phyloP scores from a whole-genome alignment of 176 grass and related monocot genomes.

The Dendrocalamus sinicus region DNA sequence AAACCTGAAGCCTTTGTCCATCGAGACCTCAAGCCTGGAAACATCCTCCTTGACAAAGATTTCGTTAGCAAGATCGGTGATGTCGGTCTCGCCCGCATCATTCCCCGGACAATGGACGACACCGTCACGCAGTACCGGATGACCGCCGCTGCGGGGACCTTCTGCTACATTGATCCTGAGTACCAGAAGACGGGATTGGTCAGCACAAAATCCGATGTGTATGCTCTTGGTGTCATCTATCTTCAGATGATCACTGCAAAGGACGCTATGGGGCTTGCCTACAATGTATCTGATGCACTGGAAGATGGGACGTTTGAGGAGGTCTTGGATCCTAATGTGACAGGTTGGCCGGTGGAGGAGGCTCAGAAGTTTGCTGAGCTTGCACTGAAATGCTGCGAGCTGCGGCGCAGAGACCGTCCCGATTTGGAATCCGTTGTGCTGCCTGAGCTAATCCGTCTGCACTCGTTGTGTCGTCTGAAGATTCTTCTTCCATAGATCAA shows the following conservation, averaged over 20 bases:
- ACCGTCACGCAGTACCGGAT: slow-evolving; percentile 60
- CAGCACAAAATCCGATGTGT: slow-evolving; percentile 77
- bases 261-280: slow-evolving; percentile 76
- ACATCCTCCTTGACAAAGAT: slow-evolving; percentile 72
- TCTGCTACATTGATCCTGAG: slow-evolving; percentile 95
- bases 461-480: slow-evolving; percentile 43
- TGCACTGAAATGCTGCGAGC: slow-evolving; percentile 80
- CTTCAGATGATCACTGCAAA: slow-evolving; percentile 77
- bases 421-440: slow-evolving; percentile 68
- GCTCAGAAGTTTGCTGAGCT: slow-evolving; percentile 56
- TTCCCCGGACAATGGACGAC: slow-evolving; percentile 58
- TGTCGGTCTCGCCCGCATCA: slow-evolving; percentile 79
- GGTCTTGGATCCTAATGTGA: slow-evolving; percentile 60
- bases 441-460: slow-evolving; percentile 59
- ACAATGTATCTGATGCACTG: slow-evolving; percentile 60
- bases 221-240: slow-evolving; percentile 77
- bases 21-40: slow-evolving; percentile 84
- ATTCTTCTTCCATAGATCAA: slow-evolving; percentile 30
- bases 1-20: slow-evolving; percentile 87
- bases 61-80: slow-evolving; percentile 73
- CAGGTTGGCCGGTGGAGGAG: slow-evolving; percentile 64
- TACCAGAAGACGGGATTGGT: slow-evolving; percentile 89
- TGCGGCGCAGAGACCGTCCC: slow-evolving; percentile 68
- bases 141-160: slow-evolving; percentile 77
- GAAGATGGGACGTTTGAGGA: slow-evolving; percentile 62